A percentile compares a stretch with the other conserved stretches of the same genome.
Conservation (phyloP, 495 filamentous ascomycete species). For the Hapsidospora chrysogenum region DNA sequence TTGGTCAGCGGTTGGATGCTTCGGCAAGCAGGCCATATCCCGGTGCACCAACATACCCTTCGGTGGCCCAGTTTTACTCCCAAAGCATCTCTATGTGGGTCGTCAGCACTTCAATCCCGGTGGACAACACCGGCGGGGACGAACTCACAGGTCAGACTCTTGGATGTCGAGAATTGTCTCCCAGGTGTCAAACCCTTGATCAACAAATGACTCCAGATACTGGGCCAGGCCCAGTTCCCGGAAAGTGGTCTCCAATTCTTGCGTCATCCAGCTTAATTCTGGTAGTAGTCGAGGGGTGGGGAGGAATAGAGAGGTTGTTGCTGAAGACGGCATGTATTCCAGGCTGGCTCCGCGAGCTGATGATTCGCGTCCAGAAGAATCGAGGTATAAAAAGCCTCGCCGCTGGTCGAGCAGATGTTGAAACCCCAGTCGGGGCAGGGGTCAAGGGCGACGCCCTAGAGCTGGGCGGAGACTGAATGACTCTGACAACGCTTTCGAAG, state of each 20-base stretch:
- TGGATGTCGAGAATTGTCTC: constrained; percentile 65
- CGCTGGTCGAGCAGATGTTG: no score
- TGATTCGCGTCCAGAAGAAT: no score
- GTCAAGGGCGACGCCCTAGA: no score
- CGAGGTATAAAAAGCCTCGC: no score
- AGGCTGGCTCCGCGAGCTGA: no score
- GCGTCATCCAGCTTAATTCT: constrained; percentile 21
- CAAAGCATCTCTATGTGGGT: constrained; percentile 36
- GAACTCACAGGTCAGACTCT: constrained; percentile 56
- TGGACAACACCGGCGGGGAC: neutral
- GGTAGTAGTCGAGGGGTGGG: no score
- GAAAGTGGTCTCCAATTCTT: constrained; percentile 37
- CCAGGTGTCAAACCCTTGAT: constrained; percentile 70
- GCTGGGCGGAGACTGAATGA: no score
- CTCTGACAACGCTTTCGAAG: no score
- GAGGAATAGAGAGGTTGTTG: no score
- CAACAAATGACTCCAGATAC: constrained; percentile 50
- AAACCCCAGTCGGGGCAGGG: no score
- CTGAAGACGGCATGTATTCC: no score
- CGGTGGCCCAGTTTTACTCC: constrained; percentile 65
- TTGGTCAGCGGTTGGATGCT: constrained; percentile 8
- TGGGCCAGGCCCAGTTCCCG: constrained; percentile 56
- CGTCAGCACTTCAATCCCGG: constrained; percentile 5
- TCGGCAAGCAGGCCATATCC: neutral
- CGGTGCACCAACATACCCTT: constrained; percentile 41